phyloP scores from a whole-genome alignment of 371 early-diverging fungal species.

The Smittium culicis region DNA sequence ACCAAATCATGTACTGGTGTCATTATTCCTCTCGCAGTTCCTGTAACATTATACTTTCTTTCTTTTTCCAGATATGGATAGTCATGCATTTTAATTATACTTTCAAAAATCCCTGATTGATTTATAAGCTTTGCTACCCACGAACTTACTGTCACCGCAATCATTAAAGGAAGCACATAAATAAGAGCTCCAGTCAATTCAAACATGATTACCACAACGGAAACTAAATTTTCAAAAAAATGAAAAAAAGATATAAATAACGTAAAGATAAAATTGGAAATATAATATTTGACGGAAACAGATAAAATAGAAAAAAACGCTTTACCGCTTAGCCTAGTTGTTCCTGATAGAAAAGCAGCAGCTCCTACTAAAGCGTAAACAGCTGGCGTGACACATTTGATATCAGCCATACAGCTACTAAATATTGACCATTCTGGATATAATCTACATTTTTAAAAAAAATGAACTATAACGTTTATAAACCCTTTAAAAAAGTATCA shows the following conservation, averaged over 20 bases:
- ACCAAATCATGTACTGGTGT: slow-evolving; percentile 47
- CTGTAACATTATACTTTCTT: slow-evolving; percentile 51
- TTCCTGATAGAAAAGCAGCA: slow-evolving; percentile 76
- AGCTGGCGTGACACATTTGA: slow-evolving; percentile 76
- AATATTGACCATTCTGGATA: slow-evolving; percentile 50
- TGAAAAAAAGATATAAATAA: neutral
- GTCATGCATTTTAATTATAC: slow-evolving; percentile 56
- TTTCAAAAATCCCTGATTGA: slow-evolving; percentile 69
- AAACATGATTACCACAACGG: slow-evolving; percentile 86
- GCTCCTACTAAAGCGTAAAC: slow-evolving; percentile 94
- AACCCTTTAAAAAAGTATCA: neutral
- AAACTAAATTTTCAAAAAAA: slow-evolving; percentile 42
- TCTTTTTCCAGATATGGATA: slow-evolving; percentile 80
- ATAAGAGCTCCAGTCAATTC: slow-evolving; percentile 82
- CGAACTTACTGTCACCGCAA: slow-evolving; percentile 71
- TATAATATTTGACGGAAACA: neutral
- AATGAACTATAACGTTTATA: no score
- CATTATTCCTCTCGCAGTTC: slow-evolving; percentile 43
- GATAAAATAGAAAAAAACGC: neutral
- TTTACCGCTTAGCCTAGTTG: slow-evolving; percentile 42
- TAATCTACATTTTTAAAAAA: slow-evolving; percentile 41
- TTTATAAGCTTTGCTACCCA: slow-evolving; percentile 73
- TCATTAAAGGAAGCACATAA: slow-evolving; percentile 78
- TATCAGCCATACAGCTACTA: slow-evolving; percentile 42
- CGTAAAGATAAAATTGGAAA: neutral